Base-by-base conservation (phyloP, 257 asterid genomes). In the Thymus quinquecostatus region DNA sequence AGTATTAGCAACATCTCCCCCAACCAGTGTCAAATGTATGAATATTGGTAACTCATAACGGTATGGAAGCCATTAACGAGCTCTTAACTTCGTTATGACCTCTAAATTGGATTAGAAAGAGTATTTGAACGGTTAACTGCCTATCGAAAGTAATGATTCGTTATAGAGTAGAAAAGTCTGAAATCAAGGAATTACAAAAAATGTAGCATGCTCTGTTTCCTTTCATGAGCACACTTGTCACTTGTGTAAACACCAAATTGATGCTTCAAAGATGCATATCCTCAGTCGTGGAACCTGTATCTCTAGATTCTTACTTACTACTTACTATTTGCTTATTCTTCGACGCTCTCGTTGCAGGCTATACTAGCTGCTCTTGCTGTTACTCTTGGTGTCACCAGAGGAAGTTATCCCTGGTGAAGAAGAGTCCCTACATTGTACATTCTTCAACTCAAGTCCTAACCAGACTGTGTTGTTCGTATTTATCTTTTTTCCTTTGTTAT, bases 351-450 rank as follows among this genome's bases (percentile, higher is more conserved):
- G 41, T 5, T 38, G 74, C 89, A 93, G 97, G 92, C 96, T 53
- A 51, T 87, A 66, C 83, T 93, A 10, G 92, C 96, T 59, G 66
- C 87, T 49, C 73, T 93, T 74, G 92, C 95, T 66, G 81, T 93
- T 69, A 87, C 88, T 69, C 83, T 93, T 60, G 96, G 98, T 50
- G 88, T 86, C 76, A 89, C 96, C 3, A 85, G 54, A 82, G 86
- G 72, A 10, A 78, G 82, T 71, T 83, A 81, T 72, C 69, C 89
- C 44, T 93, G 96, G 96, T 93, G 91, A 92, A 77, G 21, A 21
- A 21, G 21, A 21, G 53, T 13, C 29, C 69, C 45, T 40, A 69
- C 38, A 51, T 33, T 83, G 86, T 81, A 81, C 74, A 81, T 83
- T 69, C 82, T 70, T 72, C 72, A 36, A 34, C 74, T 47, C 28